Evolutionary conservation across 1,284 basidiomycete species (phyloP), one percentile per base, ranked within the genome.

Genomic region (Malassezia nana): DNA sequence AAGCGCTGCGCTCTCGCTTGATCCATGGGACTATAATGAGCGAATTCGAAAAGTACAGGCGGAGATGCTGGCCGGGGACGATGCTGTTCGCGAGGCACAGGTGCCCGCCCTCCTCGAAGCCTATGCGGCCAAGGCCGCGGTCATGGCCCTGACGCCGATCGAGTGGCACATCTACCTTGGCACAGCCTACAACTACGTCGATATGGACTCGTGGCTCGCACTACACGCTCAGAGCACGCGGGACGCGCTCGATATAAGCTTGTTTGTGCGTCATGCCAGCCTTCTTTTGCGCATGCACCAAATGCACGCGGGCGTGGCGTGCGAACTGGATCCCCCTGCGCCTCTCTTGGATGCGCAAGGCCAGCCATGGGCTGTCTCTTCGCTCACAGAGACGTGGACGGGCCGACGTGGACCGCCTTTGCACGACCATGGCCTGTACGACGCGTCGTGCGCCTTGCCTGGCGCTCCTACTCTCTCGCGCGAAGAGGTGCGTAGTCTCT

Each of bases 201-300:
- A n/a, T 18, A 22, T 40, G 4, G 31, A 45, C 2, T n/a, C 7
- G 0, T 22, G 65, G 2, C 53, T 64, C 8, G 56, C 55, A 13
- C 39, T 64, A 33, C 65, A 67, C 41, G 50, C 57, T n/a, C 32
- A 49, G 25, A 57, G 58, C 15, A 52, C 44, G 1, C 20, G 40
- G 3, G 53, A 58, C 20, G 40, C 49, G 10, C 28, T 52, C 0
- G 58, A 55, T 6, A 39, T 44, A 12, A 29, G 43, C 5, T 50
- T 65, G 20, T 58, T 55, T 47, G 51, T 55, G 25, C 43, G 62
- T 24, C 64, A 57, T 33, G 52, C 65, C 16, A 54, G 57, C 65
- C 15, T 25, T 26, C 16, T 12, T 46, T 4, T 45, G 12, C 7
- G 16, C 18, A 15, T 50, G 28, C 33, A 40, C 30, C 22, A 31